Base-by-base conservation (phyloP, 495 filamentous ascomycete genomes). In the Cudoniella acicularis region DNA sequence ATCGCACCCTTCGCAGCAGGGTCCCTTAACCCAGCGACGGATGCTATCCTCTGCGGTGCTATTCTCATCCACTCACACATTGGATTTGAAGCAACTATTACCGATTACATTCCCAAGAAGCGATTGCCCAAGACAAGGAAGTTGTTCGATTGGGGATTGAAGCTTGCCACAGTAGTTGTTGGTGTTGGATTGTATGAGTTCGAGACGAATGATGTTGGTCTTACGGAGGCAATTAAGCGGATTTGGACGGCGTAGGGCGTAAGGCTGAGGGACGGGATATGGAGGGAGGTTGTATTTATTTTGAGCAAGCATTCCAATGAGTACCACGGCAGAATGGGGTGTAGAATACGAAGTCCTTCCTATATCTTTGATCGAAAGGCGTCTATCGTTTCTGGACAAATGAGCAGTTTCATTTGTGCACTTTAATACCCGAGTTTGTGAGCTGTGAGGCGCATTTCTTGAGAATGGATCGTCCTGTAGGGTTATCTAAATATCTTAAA, bases 171-270 rank as follows among this genome's bases (percentile, higher is more conserved):
- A 36, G 75, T 90, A 52, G 75, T 88, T 51, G 93, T 94, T 41
- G 90, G 87, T 23, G 77, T 96, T 63, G 93, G 92, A 49, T 80
- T 97, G 57, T 98, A 98, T 75, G 92, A 96, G 78, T 97, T 98
- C 70, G 92, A 98, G 85, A 98, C 94, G n/a, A 97, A 96, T 70
- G 94, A 98, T 67, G 91, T 98, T 41, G 94, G 94, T 53, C 68
- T 98, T 56, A 96, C 91, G 16, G 92, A 96, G 79, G 86, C 87
- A 25, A 77, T 95, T 60, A 90, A 87, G 81, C 82, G 88, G 62
- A 78, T 96, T 64, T 96, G 92, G 92, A 87, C 78, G 61, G 92
- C 92, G 66, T 80, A 73, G 62, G 42, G 10, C 10, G 3, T 10
- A 21, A 17, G 47, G n/a, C n/a, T n/a, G n/a, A n/a, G n/a, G n/a